A percentile compares a stretch with the other conserved stretches of the same genome.
Conservation (phyloP, 345 rosid species). For the Orychophragmus violaceus region DNA sequence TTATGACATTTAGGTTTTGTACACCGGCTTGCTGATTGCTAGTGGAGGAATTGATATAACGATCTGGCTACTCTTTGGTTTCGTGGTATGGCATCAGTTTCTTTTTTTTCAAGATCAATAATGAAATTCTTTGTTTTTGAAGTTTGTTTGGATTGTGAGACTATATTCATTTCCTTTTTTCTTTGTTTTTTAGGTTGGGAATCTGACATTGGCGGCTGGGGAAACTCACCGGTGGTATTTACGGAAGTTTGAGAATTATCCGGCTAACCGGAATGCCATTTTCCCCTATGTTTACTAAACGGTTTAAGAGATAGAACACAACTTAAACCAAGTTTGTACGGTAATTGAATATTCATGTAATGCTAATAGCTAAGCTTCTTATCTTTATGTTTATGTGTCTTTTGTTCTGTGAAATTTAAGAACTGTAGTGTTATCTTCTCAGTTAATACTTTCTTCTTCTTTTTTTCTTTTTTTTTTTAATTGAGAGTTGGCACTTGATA, state of each 20-base stretch:
- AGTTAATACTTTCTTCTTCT: too few species aligned
- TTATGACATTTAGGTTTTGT: constrained; percentile 45
- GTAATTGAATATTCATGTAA: neutral
- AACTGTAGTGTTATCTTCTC: neutral
- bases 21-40: constrained; percentile 54
- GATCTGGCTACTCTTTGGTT: constrained; percentile 54
- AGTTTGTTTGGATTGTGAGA: constrained; percentile 1
- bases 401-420: neutral
- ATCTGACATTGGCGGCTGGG: constrained; percentile 55
- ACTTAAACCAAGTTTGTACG: neutral
- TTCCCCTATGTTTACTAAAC: constrained; percentile 44
- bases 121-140: neutral
- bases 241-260: constrained; percentile 58
- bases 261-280: constrained; percentile 43
- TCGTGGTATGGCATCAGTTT: constrained; percentile 46
- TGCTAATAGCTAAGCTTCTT: too few species aligned
- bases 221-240: constrained; percentile 78
- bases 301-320: neutral
- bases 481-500: neutral
- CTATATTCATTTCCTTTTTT: neutral
- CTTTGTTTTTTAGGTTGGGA: constrained; percentile 58
- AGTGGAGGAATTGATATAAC: constrained; percentile 69
- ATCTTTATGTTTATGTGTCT: neutral
- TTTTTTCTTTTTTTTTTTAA: too few species aligned
- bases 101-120: neutral